Evolutionary conservation across 495 filamentous ascomycete genomes (phyloP).

Genomic region (Hypomontagnella monticulosa): DNA sequence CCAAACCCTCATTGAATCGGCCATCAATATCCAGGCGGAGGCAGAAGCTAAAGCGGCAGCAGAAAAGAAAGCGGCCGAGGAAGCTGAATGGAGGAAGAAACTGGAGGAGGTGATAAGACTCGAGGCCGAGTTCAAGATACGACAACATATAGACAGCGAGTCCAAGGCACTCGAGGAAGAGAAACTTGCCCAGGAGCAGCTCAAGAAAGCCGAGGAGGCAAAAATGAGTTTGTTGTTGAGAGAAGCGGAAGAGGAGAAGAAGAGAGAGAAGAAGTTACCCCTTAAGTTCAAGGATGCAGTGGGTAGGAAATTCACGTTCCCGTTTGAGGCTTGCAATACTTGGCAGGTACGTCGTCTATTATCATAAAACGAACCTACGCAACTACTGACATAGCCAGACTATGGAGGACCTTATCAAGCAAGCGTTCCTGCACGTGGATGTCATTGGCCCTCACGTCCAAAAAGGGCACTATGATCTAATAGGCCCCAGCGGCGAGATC

Average conservation of each 20-base stretch:
- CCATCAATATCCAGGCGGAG: slow-evolving; percentile 44
- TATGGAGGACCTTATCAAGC: slow-evolving; percentile 86
- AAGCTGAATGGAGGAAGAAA: slow-evolving; percentile 36
- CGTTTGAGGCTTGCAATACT: slow-evolving; percentile 79
- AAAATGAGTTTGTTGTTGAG: slow-evolving; percentile 51
- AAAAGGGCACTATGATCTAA: slow-evolving; percentile 84
- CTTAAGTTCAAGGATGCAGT: slow-evolving; percentile 90
- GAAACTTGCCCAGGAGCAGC: slow-evolving; percentile 55
- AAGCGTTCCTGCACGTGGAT: slow-evolving; percentile 87
- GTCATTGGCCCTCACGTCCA: slow-evolving; percentile 83
- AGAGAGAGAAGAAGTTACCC: slow-evolving; percentile 56
- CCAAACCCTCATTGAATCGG: background rate
- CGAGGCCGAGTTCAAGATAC: slow-evolving; percentile 55
- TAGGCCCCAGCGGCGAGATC: slow-evolving; percentile 85
- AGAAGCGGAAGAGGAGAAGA: slow-evolving; percentile 57
- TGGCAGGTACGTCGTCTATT: slow-evolving; percentile 67
- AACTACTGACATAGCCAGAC: slow-evolving; percentile 60
- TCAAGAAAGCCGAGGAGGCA: slow-evolving; percentile 63
- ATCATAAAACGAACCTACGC: background rate
- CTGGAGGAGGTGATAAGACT: slow-evolving; percentile 51
- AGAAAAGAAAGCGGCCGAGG: slow-evolving; percentile 34
- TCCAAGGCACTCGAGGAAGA: slow-evolving; percentile 46
- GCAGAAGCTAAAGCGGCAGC: slow-evolving; percentile 41
- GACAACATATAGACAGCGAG: slow-evolving; percentile 55
- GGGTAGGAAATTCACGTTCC: slow-evolving; percentile 86